Conservation (phyloP, 345 rosid species). For the Punica granatum region DNA sequence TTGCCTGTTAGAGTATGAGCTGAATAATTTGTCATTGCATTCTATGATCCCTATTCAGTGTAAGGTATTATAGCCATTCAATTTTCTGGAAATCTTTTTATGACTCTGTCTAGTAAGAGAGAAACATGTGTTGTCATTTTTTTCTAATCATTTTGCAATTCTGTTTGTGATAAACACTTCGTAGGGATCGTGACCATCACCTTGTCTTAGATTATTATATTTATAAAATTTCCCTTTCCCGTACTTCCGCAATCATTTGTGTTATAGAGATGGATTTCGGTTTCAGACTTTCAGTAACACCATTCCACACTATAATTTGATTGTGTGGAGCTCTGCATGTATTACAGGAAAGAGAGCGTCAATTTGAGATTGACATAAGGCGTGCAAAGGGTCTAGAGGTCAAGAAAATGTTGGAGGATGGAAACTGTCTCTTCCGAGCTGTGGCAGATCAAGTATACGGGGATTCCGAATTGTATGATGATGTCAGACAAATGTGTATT, state of each 20-base stretch:
- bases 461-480: slow-evolving; percentile 74
- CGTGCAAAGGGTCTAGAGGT: slow-evolving; percentile 74
- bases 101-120: neutral
- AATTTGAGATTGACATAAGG: slow-evolving; percentile 83
- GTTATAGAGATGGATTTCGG: too few species aligned
- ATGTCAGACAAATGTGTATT: slow-evolving; percentile 85
- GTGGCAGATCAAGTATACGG: slow-evolving; percentile 99
- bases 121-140: neutral
- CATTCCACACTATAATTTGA: too few species aligned
- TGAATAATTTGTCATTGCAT: neutral
- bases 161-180: neutral
- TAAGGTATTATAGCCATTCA: neutral
- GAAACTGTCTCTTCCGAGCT: slow-evolving; percentile 96
- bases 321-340: too few species aligned
- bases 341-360: slow-evolving; percentile 86
- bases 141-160: neutral
- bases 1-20: slow-evolving; percentile 2
- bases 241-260: too few species aligned
- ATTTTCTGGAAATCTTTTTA: neutral
- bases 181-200: neutral
- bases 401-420: slow-evolving; percentile 93
- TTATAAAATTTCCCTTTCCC: too few species aligned
- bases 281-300: too few species aligned
- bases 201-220: too few species aligned
- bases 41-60: neutral